phyloP scores from a whole-genome alignment of 2,329 filamentous ascomycete genomes.

The Gnomoniopsis sp. region DNA sequence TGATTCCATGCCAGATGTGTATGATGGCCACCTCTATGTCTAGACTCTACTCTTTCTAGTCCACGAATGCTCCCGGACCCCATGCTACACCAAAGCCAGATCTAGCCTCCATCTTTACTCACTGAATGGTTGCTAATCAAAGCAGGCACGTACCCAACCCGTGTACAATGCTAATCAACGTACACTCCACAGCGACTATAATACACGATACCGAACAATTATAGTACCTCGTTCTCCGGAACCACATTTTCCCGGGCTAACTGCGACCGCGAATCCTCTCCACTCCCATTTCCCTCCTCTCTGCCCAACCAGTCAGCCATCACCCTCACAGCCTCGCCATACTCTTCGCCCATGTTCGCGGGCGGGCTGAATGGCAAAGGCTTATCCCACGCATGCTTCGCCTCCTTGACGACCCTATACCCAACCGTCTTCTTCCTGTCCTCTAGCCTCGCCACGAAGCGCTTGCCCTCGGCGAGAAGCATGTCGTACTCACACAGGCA shows the following conservation, averaged over 20 bases:
- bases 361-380: constrained; percentile 32
- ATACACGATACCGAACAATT: neutral
- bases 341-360: constrained; percentile 9
- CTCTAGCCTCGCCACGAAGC: constrained; percentile 57
- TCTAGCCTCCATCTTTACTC: too few species aligned
- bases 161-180: too few species aligned
- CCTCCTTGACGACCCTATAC: constrained; percentile 46
- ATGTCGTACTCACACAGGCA: constrained; percentile 65
- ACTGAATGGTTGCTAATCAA: too few species aligned
- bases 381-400: constrained; percentile 66
- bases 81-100: too few species aligned
- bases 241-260: neutral
- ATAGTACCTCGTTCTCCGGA: neutral
- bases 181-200: neutral
- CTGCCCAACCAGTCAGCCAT: constrained; percentile 13
- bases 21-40: too few species aligned
- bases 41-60: too few species aligned
- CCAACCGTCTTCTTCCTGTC: constrained; percentile 50
- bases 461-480: constrained; percentile 57
- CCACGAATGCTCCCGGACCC: too few species aligned
- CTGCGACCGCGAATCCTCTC: neutral
- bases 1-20: too few species aligned
- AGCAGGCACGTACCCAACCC: too few species aligned
- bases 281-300: constrained; percentile 7
- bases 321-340: constrained; percentile 15